phyloP scores from a whole-genome alignment of 140 eudicot genomes.

The Erigeron philadelphicus region DNA sequence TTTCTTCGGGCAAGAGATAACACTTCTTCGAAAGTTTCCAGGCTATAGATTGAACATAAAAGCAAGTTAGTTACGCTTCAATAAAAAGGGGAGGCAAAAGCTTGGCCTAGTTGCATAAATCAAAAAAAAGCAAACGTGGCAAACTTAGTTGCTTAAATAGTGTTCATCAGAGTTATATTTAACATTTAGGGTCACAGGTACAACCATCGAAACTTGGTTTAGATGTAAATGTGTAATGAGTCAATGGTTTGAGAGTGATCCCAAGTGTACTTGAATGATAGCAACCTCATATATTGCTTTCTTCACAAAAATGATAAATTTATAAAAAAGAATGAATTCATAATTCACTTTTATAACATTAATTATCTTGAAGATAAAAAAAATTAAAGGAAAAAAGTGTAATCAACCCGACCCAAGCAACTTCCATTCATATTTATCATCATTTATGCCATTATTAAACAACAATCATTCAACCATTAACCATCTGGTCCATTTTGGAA shows the following conservation, averaged over 20 bases:
- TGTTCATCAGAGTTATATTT: neutral
- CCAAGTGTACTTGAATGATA: neutral
- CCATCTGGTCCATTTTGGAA: neutral
- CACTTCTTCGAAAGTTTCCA: slow-evolving; percentile 85
- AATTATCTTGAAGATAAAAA: too few relatives aligned
- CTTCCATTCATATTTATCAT: too few relatives aligned
- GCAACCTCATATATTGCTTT: neutral
- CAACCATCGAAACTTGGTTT: neutral
- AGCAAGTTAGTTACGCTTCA: slow-evolving; percentile 8
- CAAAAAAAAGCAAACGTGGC: neutral
- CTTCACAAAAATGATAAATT: neutral
- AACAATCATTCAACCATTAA: neutral
- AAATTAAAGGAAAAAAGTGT: too few relatives aligned
- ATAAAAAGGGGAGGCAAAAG: neutral
- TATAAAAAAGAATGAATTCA: neutral
- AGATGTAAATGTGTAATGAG: neutral
- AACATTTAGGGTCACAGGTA: neutral
- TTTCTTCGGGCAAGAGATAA: slow-evolving; percentile 50
- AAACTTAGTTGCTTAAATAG: too few relatives aligned
- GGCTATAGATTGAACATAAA: slow-evolving; percentile 36
- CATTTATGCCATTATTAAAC: neutral
- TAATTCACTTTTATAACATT: neutral
- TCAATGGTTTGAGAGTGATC: neutral
- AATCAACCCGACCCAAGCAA: too few relatives aligned
- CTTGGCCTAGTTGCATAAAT: neutral